These are phyloP conservation scores for Hygrocybe punicea DNA, from an alignment of 768 basidiomycete genomes.

Conservation along the genomic window DNA sequence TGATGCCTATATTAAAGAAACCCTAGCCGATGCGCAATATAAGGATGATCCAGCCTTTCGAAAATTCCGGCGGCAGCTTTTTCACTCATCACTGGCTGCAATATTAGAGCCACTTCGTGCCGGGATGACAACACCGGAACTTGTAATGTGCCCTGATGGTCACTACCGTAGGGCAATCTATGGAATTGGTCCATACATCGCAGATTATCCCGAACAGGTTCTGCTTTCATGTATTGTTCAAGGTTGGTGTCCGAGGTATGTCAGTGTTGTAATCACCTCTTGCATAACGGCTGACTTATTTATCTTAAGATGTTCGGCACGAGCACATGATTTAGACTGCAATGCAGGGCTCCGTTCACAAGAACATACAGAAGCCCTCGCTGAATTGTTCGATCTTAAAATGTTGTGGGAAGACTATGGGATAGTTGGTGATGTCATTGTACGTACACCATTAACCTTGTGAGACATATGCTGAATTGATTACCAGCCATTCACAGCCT, in stretches of 20 bases:
- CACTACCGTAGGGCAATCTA: constrained; percentile 29
- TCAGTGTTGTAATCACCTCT: too few species aligned
- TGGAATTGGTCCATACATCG: constrained; percentile 37
- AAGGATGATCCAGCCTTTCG: constrained; percentile 18
- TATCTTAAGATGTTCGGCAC: too few species aligned
- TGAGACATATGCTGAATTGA: background rate
- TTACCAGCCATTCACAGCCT: constrained; percentile 33
- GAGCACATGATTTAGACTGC: too few species aligned
- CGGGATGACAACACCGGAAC: constrained; percentile 24
- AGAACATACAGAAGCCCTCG: too few species aligned
- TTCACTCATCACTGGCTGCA: constrained; percentile 26
- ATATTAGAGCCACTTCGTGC: constrained; percentile 20
- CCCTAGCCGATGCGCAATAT: background rate
- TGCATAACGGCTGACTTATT: too few species aligned
- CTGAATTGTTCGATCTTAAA: too few species aligned
- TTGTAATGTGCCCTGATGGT: constrained; percentile 28
- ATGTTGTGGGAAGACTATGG: too few species aligned
- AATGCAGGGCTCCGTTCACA: too few species aligned
- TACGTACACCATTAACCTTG: too few species aligned
- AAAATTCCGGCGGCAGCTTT: constrained; percentile 29
- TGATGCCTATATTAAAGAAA: background rate
- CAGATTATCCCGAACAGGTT: constrained; percentile 40
- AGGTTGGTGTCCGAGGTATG: constrained; percentile 29
- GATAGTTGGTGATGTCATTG: too few species aligned
- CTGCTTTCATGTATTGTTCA: constrained; percentile 31